Evolutionary conservation across 1,284 basidiomycete genomes (phyloP), one percentile per base, ranked within the genome.

Genomic region (Ustilago shanxiensis): DNA sequence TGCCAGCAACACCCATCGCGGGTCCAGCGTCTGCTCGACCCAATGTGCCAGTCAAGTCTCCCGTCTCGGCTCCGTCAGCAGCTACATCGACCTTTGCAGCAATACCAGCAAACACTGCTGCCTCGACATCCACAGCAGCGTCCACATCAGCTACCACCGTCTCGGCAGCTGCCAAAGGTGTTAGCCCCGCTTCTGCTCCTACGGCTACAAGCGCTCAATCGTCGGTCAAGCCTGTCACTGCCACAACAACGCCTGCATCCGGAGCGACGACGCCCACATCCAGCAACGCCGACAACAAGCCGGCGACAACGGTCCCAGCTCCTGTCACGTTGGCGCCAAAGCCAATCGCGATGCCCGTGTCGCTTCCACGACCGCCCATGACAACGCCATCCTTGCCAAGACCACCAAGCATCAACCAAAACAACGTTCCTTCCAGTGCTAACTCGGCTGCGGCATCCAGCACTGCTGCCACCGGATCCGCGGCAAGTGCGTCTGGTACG

Each of bases 321-420:
- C 44, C 70, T 1, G 49, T 60, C 39, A 41, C 60, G 9, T 37
- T 53, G 37, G 57, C 60, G 16, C 56, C 63, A 5, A 75, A 75
- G 64, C 60, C 67, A 7, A 55, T 70, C 14, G 22, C 72, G 3
- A 39, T 60, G 24, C 63, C 72, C 2, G 67, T 75, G 1, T 62
- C 72, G 3, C 64, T 75, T 33, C 72, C 72, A 41, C 51, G 72
- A 58, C 72, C 72, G 18, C 72, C 72, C 0, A 63, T 72, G 56
- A 39, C 60, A 11, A 73, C 71, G 9, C 71, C 71, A 1, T 73
- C 71, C 6, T 49, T 74, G 49, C 72, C 72, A 13, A 60, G 66
- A 28, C 72, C 72, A 24, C 72, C 66, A 2, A 76, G 68, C 62
- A 64, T 76, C 65, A 76, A 63, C 44, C 73, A 76, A 54, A 67